Evolutionary conservation across 2,329 filamentous ascomycete genomes (phyloP), one percentile per base, ranked within the genome.

Genomic region (Aspergillus sojae): DNA sequence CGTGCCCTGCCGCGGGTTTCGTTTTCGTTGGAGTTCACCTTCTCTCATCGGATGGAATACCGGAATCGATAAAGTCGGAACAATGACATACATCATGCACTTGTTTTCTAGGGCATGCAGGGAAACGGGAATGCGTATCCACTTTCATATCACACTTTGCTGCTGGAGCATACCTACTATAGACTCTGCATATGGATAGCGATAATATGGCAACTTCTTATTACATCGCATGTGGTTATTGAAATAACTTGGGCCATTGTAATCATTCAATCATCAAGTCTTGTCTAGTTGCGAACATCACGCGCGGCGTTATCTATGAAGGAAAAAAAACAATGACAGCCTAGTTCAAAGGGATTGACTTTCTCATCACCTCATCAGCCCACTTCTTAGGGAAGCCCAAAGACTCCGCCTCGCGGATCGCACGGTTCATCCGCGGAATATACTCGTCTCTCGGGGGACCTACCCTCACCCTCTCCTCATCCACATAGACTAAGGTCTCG

Each of bases 371-470:
- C 43, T 71, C 71, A 30, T 77, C 71, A 19, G 78, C 71, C 79
- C 79, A 79, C 30, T 63, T 55, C 57, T 41, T 61, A 10, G 74
- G 70, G 53, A 79, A 66, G 21, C 79, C 79, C 57, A 80, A 68
- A 26, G 59, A 62, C 52, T 75, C 72, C 7, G 74, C 73, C 67
- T 81, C 79, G 10, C 70, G 62, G 67, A 81, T 79, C n/a, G 72
- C 79, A 36, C 79, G 71, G 63, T 81, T 80, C 79, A 81, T 80
- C 58, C 79, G 65, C 3, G 69, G 73, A 43, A 81, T 74, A 67
- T 81, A 81, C 68, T 80, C 78, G 9, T 68, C 63, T 43, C 72
- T 78, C 2, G 79, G 78, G 36, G 64, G 59, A 0, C 72, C 75
- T 19, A 74, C 61, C 19, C 57, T 48, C 14, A 79, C 74, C 36